Evolutionary conservation across 371 early-diverging fungal species (phyloP), one percentile per base, ranked within the genome.

Genomic region (Saksenaea oblongispora): DNA sequence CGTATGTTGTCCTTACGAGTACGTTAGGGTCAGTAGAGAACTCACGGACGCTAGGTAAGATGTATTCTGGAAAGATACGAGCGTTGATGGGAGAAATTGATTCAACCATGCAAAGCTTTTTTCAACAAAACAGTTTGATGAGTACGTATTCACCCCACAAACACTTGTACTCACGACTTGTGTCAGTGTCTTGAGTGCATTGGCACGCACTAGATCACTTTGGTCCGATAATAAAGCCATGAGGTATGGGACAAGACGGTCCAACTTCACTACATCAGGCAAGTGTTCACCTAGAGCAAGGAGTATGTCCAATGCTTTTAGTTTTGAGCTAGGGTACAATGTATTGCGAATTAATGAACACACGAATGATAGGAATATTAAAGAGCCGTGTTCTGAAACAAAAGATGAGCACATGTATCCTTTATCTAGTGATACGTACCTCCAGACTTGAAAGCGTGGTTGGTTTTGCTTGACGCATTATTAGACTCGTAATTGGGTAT

Each of bases 41-140:
- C 35, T 80, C 77, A 31, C 85, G 82, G 27, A 96, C 69, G 17
- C 84, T 83, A 3, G 95, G 95, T 26, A 95, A 70, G 34, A 98
- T 85, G 65, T 95, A 95, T 65, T 95, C 96, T 15, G 91, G 91
- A 61, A 96, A 96, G 5, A 98, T 89, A 14, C 87, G 85, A 15
- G 89, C 89, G 67, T 96, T 95, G 56, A 89, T 89, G 1, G 92
- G 87, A 10, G 91, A 87, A 15, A 96, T 83, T 0, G 86, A 84
- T 56, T 91, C 87, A 7, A 95, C 89, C 63, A 84, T 85, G 22
- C 82, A 73, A n/a, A 97, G 74, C 91, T 92, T 42, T 10, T 31
- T 0, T 28, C 41, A 35, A 56, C 39, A 31, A 51, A 39, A n/a
- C 11, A 53, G n/a, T 4, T 2, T 47, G 56, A 54, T n/a, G 27